Evolutionary conservation across 129 eudicot genomes (phyloP), one percentile per base, ranked within the genome.

Genomic region (Dittrichia graveolens): DNA sequence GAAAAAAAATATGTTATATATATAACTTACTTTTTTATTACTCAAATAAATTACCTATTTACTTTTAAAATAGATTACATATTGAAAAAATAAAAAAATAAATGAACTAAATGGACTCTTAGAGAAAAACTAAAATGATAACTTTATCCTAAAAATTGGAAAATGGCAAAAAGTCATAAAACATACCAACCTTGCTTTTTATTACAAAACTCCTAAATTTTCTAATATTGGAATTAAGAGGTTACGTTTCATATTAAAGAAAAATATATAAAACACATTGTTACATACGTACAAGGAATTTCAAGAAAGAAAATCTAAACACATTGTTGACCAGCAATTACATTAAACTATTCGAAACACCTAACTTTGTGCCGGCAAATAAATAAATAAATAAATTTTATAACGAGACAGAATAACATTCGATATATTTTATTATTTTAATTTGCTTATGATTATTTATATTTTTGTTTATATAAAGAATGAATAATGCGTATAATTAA

Each of bases 181-280:
- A 56, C 50, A 6, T 45, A 67, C 75, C 80, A 46, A 76, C 80
- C 80, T 76, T 76, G 80, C 80, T 67, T 76, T 56, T 67, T 34
- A 13, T 18, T 46, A 38, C 14, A 39, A 47, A 67, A 76, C 80
- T 67, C 75, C 15, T 42, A 57, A 58, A 34, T 67, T 76, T 76
- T 44, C 61, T 56, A 31, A 75, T 39, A 67, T 45, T 45, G 42
- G 75, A 57, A 59, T 37, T 35, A 57, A 40, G 50, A 18, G 52
- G 65, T 67, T 45, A 67, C 75, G 75, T 76, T 58, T 57, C 50
- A 61, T 52, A 45, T 56, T 56, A 34, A 55, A 24, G 31, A 24
- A 24, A 24, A 24, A 2, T 24, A 66, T 66, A 67, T 65, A 65
- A 42, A 43, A 0, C 31, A n/a, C 15, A 52, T 53, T 24, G 68